Conservation (phyloP, 2,329 filamentous ascomycete genomes). For the Pochonia chlamydosporia region DNA sequence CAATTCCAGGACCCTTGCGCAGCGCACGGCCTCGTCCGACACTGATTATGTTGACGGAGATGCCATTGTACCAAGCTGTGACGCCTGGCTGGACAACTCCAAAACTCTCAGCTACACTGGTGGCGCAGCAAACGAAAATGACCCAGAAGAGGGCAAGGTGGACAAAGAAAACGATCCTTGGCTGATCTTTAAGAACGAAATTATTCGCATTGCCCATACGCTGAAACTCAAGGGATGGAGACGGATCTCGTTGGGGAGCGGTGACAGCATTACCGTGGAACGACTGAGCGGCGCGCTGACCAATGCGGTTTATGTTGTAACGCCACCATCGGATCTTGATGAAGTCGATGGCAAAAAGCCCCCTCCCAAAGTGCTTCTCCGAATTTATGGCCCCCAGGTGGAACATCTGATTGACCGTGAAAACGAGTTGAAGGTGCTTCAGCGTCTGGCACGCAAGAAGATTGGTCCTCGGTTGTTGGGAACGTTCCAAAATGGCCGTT, state of each 20-base stretch:
- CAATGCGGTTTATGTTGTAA: constrained; percentile 93
- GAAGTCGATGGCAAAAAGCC: constrained; percentile 34
- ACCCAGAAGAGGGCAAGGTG: constrained; percentile 36
- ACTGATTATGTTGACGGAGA: constrained; percentile 83
- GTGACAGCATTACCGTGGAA: constrained; percentile 63
- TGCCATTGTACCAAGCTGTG: constrained; percentile 74
- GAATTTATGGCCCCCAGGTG: constrained; percentile 91
- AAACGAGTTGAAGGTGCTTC: constrained; percentile 79
- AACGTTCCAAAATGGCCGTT: constrained; percentile 90
- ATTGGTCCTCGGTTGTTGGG: constrained; percentile 89
- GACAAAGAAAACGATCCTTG: constrained; percentile 72
- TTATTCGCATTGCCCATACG: constrained; percentile 83
- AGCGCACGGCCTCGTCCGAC: constrained; percentile 63
- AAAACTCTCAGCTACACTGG: constrained; percentile 76
- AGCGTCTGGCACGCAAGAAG: constrained; percentile 80
- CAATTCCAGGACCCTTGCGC: constrained; percentile 30
- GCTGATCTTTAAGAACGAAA: constrained; percentile 86
- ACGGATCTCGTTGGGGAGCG: constrained; percentile 66
- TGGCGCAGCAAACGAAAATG: constrained; percentile 34
- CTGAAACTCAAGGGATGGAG: constrained; percentile 89
- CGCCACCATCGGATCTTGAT: constrained; percentile 62
- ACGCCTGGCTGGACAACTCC: constrained; percentile 81
- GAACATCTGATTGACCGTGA: constrained; percentile 94
- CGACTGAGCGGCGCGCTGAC: constrained; percentile 87
- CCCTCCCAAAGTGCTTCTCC: constrained; percentile 70